Conservation (phyloP, 768 basidiomycete genomes). For the Pleurotus ostreatus region DNA sequence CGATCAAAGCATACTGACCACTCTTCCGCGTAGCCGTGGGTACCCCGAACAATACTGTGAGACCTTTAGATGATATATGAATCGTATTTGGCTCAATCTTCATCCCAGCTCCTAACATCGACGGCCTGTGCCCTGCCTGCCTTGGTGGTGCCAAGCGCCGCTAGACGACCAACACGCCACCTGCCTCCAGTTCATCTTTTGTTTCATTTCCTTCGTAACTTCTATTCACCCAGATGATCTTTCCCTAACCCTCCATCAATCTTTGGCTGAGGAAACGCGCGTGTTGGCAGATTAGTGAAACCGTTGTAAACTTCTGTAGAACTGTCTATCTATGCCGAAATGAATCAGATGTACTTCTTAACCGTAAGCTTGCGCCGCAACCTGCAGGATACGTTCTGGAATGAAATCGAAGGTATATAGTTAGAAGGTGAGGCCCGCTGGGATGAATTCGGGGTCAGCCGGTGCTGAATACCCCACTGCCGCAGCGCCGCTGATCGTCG, state of each 20-base stretch:
- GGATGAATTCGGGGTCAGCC: conserved; percentile 7
- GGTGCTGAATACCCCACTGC: neutral
- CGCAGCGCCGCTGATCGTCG: too few relatives aligned
- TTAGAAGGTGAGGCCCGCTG: neutral
- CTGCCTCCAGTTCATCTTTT: neutral
- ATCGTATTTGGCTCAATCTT: neutral
- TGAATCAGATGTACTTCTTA: too few relatives aligned
- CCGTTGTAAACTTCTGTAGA: conserved; percentile 4
- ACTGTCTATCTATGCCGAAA: neutral
- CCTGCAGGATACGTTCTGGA: too few relatives aligned
- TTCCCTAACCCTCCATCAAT: conserved; percentile 2
- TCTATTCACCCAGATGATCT: neutral
- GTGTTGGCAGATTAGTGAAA: conserved; percentile 3
- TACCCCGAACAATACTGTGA: conserved; percentile 45
- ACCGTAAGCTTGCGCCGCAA: too few relatives aligned
- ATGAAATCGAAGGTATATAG: too few relatives aligned
- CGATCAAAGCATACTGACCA: neutral
- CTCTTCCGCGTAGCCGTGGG: conserved; percentile 26
- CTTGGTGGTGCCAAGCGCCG: conserved; percentile 13
- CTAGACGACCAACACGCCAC: neutral
- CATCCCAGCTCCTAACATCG: conserved; percentile 37
- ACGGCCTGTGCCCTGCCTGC: conserved; percentile 38
- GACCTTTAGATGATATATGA: conserved; percentile 8
- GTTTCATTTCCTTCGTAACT: neutral
- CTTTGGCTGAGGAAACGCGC: neutral